phyloP scores from a whole-genome alignment of 371 early-diverging fungal species.

The Capniomyces stellatus region DNA sequence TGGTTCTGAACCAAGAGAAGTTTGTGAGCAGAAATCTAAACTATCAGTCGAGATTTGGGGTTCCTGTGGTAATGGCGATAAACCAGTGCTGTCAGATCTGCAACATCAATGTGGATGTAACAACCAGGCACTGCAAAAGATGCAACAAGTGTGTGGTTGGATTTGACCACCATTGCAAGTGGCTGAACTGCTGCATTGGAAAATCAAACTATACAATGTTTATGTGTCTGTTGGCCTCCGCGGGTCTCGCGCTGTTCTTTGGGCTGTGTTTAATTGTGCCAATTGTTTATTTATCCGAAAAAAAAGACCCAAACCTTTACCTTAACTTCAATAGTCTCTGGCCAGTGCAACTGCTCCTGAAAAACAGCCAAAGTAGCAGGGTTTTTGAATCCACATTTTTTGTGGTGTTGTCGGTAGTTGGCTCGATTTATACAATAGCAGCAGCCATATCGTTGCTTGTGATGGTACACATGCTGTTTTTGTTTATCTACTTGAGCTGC shows the following conservation, averaged over 20 bases:
- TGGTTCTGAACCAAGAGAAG: constrained; percentile 18
- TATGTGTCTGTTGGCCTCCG: constrained; percentile 8
- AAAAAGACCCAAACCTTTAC: neutral
- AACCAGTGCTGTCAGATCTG: constrained; percentile 52
- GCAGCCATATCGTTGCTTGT: neutral
- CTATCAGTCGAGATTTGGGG: constrained; percentile 41
- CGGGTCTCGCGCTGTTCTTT: constrained; percentile 1
- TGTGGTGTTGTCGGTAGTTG: neutral
- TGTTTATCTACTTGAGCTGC: neutral
- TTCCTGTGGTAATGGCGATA: constrained; percentile 43
- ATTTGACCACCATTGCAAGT: constrained; percentile 73
- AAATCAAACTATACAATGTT: constrained; percentile 38
- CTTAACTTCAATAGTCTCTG: neutral
- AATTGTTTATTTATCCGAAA: neutral
- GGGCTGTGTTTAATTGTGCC: constrained; percentile 5
- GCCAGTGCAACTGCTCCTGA: neutral
- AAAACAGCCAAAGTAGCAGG: neutral
- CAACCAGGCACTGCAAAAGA: constrained; percentile 48
- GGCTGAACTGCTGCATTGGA: constrained; percentile 63
- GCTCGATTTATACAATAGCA: too few species aligned
- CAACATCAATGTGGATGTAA: constrained; percentile 32
- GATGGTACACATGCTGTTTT: neutral
- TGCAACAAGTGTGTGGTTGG: constrained; percentile 70
- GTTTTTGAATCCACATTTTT: neutral
- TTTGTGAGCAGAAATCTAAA: constrained; percentile 32